Base-by-base conservation (phyloP, 169 alveolate species). In the Eimeria necatrix region DNA sequence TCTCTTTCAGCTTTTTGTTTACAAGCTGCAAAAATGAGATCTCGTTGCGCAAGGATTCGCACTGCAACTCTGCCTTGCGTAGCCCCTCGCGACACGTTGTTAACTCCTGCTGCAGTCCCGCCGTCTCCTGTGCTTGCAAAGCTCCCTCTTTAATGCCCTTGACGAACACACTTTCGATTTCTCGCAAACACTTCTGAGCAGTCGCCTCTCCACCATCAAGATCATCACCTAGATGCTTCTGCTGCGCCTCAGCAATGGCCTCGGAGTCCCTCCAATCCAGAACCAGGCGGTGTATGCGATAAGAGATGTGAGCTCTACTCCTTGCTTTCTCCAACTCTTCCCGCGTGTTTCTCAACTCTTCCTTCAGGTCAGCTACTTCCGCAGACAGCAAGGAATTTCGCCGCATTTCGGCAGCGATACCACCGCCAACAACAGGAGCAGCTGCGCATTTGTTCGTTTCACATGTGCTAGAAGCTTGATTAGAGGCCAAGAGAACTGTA, bases 91-190 rank as follows among this genome's bases (percentile, higher is more conserved):
- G 48, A 20, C 88, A 80, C 18, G 49, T 46, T 4, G 32, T 6
- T 14, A 80, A 18, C 70, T 80, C 71, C 88, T 80, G 71, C 88
- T 80, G 61, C 88, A 80, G 68, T 46, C n/a, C 71, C 48, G 8
- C 88, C 20, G 7, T 9, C 0, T 20, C 88, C 12, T 24, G 7
- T 18, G 22, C 85, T 12, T 14, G 56, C 49, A 8, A 6, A 16
- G 0, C 60, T 20, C 87, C 64, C 14, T 48, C 87, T 49, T 49
- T 8, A 5, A 4, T n/a, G 24, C 61, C 88, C 5, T 51, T 26
- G 12, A 6, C 4, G 41, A 80, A 20, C 16, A 80, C 6, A 49
- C 20, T 32, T 46, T 80, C 88, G 12, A 80, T 9, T n/a, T 59
- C 78, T 24, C 4, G 60, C 26, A 84, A 60, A 59, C 73, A 56